phyloP scores from a whole-genome alignment of 805 yeast species.

The Starmerella sirachaensis region DNA sequence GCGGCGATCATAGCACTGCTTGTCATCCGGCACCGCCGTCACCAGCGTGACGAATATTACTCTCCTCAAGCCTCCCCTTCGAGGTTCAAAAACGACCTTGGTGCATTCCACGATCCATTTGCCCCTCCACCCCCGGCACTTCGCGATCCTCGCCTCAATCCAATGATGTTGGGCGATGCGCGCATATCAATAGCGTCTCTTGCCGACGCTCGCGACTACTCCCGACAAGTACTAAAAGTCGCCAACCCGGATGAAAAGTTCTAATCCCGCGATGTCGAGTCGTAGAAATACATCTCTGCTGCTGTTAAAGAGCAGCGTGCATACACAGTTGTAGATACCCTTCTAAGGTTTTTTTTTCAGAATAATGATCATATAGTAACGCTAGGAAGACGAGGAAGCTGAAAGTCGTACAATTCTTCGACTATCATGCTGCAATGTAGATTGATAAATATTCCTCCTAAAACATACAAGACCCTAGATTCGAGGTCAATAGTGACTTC shows the following conservation, averaged over 20 bases:
- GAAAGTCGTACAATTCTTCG: too few species aligned
- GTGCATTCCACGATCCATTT: slow-evolving; percentile 17
- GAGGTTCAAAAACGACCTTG: slow-evolving; percentile 23
- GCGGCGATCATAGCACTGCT: slow-evolving; percentile 33
- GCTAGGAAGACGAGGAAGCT: too few species aligned
- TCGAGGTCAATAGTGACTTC: too few species aligned
- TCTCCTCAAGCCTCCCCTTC: slow-evolving; percentile 25
- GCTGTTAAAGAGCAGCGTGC: too few species aligned
- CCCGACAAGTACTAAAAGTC: slow-evolving; percentile 69
- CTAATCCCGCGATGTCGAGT: too few species aligned
- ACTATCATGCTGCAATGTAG: too few species aligned
- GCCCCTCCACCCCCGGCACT: slow-evolving; percentile 25
- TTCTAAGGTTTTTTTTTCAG: too few species aligned
- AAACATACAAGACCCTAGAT: too few species aligned
- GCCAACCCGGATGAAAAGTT: slow-evolving; percentile 67
- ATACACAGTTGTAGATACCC: too few species aligned
- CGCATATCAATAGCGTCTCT: slow-evolving; percentile 75
- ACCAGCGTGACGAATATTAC: slow-evolving; percentile 34
- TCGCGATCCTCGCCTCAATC: slow-evolving; percentile 57
- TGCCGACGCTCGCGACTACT: slow-evolving; percentile 74
- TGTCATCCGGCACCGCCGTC: slow-evolving; percentile 35
- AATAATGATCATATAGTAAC: too few species aligned
- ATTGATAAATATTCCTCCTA: too few species aligned
- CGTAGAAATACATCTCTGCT: too few species aligned
- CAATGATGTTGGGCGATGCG: slow-evolving; percentile 62